phyloP scores from a whole-genome alignment of 2,329 filamentous ascomycete genomes.

The Aureobasidium sp. region DNA sequence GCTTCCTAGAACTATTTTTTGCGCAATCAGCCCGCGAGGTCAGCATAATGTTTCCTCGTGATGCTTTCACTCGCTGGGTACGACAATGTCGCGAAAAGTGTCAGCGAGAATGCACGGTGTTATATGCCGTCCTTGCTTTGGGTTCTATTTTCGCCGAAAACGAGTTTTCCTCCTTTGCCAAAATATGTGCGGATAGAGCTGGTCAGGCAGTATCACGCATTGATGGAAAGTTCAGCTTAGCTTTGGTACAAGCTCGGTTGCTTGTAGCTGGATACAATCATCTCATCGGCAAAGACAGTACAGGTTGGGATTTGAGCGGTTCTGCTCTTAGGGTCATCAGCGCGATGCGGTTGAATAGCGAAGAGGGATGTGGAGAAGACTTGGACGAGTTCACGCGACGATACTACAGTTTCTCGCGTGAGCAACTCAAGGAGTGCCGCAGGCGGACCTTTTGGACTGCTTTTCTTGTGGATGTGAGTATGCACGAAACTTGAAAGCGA shows the following conservation, averaged over 20 bases:
- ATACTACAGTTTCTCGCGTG: conserved; percentile 20
- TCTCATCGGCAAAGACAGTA: conserved; percentile 49
- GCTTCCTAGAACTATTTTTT: conserved; percentile 50
- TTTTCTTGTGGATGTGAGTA: conserved; percentile 57
- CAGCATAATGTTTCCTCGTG: conserved; percentile 48
- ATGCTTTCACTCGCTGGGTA: conserved; percentile 48
- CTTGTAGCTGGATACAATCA: conserved; percentile 59
- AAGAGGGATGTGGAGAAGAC: conserved; percentile 35
- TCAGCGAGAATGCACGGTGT: conserved; percentile 46
- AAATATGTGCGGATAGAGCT: conserved; percentile 46
- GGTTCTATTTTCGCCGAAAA: conserved; percentile 47
- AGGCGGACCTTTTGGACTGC: conserved; percentile 65
- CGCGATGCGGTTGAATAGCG: conserved; percentile 55
- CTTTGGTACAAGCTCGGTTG: conserved; percentile 60
- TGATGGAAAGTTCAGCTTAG: conserved; percentile 47
- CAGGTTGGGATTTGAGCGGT: conserved; percentile 57
- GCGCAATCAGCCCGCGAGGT: conserved; percentile 46
- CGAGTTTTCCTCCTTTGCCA: conserved; percentile 24
- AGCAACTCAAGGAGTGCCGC: conserved; percentile 53
- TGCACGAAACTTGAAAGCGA: conserved; percentile 9
- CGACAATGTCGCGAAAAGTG: conserved; percentile 34
- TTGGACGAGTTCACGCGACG: conserved; percentile 13
- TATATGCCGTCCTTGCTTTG: conserved; percentile 52
- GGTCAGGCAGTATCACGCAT: conserved; percentile 47
- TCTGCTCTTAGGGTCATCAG: conserved; percentile 52